Percentiles rank a stretch among this genome's conserved stretches.
These are phyloP conservation scores for Fusarium agapanthi DNA, from an alignment of 2,329 filamentous ascomycete genomes.

Conservation along the genomic window DNA sequence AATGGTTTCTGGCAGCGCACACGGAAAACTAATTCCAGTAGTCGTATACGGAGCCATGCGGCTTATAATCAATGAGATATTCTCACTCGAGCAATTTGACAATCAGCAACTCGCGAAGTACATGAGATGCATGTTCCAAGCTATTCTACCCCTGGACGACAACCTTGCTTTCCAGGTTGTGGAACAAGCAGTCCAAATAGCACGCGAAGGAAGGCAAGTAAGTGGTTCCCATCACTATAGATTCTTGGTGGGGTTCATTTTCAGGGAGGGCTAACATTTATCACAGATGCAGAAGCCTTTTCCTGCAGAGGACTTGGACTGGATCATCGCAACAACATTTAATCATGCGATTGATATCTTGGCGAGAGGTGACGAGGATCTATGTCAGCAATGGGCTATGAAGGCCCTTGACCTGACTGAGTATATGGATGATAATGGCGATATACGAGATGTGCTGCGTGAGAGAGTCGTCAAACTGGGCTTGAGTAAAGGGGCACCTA, in stretches of 20 bases:
- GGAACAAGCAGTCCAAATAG: conserved; percentile 67
- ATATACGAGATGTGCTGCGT: conserved; percentile 55
- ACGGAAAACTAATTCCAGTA: conserved; percentile 39
- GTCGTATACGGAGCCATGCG: conserved; percentile 65
- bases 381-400: conserved; percentile 68
- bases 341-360: conserved; percentile 77
- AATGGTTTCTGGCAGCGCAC: background rate
- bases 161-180: conserved; percentile 67
- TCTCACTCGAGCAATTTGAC: conserved; percentile 64
- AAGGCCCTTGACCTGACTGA: conserved; percentile 70
- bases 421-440: conserved; percentile 63
- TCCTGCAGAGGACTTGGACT: conserved; percentile 75
- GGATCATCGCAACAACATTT: conserved; percentile 75
- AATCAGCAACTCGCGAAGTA: conserved; percentile 74
- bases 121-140: conserved; percentile 79
- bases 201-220: conserved; percentile 60
- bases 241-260: conserved; percentile 7
- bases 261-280: background rate
- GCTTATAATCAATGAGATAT: conserved; percentile 75
- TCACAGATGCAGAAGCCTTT: conserved; percentile 58
- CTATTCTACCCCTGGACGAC: conserved; percentile 67
- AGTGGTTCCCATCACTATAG: background rate
- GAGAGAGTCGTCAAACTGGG: conserved; percentile 54
- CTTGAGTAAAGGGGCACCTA: conserved; percentile 17
- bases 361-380: conserved; percentile 60